Conservation (phyloP, 202 grass and related monocot species). For the Saccharum hybrid region DNA sequence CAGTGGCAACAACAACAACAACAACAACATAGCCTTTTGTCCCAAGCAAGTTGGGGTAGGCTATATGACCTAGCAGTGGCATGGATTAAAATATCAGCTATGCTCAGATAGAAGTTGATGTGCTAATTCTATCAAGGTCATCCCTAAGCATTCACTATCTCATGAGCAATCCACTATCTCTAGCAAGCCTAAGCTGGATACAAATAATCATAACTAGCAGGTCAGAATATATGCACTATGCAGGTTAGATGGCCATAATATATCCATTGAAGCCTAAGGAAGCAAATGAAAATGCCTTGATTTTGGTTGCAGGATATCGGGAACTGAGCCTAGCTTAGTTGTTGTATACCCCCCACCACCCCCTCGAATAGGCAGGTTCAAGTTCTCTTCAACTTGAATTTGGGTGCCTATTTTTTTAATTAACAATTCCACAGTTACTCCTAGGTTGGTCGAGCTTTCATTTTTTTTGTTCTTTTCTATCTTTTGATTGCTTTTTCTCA, state of each 20-base stretch:
- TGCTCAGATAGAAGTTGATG: constrained; percentile 29
- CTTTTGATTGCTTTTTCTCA: background rate
- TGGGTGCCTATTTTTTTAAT: background rate
- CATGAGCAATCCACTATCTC: background rate
- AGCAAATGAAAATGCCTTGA: constrained; percentile 22
- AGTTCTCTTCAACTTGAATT: background rate
- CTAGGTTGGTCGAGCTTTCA: background rate
- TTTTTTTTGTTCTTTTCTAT: background rate
- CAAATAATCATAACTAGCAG: background rate
- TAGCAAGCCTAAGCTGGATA: background rate
- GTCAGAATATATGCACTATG: constrained; percentile 6
- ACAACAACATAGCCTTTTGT: no score
- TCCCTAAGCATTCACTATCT: background rate
- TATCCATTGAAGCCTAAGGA: background rate
- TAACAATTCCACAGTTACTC: background rate
- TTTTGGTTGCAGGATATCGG: background rate
- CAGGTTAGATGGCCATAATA: background rate
- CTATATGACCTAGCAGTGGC: constrained; percentile 70
- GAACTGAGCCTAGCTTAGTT: background rate
- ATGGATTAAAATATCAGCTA: constrained; percentile 47
- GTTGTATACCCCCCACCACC: background rate
- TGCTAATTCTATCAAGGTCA: constrained; percentile 4
- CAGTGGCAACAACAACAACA: no score
- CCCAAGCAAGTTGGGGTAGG: no score
- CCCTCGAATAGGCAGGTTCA: background rate